phyloP scores from a whole-genome alignment of 768 basidiomycete species.

The Cantharellus cinnabarinus region DNA sequence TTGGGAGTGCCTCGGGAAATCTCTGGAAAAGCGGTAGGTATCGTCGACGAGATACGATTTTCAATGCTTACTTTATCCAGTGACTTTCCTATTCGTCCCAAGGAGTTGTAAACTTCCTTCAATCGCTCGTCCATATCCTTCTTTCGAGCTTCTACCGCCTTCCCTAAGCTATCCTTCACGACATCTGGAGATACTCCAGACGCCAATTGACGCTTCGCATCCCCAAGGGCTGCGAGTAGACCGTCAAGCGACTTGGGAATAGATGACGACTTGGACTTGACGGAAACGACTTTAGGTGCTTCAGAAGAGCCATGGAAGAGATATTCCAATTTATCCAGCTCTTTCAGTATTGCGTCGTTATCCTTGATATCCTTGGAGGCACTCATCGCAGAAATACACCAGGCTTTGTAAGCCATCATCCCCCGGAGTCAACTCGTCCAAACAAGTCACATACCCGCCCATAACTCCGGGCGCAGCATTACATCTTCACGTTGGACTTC shows the following conservation, averaged over 20 bases:
- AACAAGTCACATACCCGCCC: background rate
- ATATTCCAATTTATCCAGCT: conserved; percentile 57
- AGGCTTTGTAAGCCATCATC: background rate
- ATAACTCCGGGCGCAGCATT: background rate
- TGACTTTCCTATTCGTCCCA: conserved; percentile 63
- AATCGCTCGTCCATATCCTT: conserved; percentile 73
- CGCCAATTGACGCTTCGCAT: conserved; percentile 33
- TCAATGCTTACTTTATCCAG: conserved; percentile 60
- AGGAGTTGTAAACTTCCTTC: conserved; percentile 67
- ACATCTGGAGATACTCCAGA: conserved; percentile 14
- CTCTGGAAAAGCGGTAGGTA: conserved; percentile 19
- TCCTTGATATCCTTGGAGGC: background rate
- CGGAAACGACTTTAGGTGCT: conserved; percentile 23
- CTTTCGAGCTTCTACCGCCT: conserved; percentile 47
- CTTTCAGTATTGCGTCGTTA: conserved; percentile 41
- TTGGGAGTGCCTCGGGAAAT: conserved; percentile 35
- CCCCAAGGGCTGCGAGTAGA: conserved; percentile 35
- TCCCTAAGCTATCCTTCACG: conserved; percentile 23
- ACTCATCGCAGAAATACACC: too few relatives aligned
- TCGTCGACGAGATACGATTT: background rate
- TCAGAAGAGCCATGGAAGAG: conserved; percentile 19
- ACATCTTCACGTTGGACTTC: background rate
- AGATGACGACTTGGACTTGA: conserved; percentile 16
- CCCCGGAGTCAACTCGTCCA: background rate
- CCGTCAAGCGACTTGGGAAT: conserved; percentile 42